Conservation (phyloP, 306 rosid species). For the Vicia sativa region DNA sequence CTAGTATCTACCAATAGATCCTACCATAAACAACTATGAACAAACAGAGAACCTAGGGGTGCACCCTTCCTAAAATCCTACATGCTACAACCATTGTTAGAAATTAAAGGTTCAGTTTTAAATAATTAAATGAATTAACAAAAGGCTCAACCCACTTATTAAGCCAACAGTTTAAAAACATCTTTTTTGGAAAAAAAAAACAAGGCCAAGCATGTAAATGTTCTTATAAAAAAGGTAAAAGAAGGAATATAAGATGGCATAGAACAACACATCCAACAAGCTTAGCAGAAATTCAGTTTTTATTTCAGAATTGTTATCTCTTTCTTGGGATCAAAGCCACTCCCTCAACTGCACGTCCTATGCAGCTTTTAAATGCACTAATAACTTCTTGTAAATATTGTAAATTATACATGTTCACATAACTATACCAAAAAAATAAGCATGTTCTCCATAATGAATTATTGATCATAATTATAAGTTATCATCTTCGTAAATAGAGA, state of each 20-base stretch:
- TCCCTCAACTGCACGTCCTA: constrained; percentile 5
- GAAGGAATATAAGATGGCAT: constrained; percentile 18
- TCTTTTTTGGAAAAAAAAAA: background rate
- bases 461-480: constrained; percentile 20
- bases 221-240: background rate
- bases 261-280: constrained; percentile 10
- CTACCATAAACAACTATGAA: background rate
- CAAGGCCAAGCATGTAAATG: background rate
- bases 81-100: constrained; percentile 1
- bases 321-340: constrained; percentile 8
- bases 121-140: background rate
- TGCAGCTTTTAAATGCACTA: constrained; percentile 9
- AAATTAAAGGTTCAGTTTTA: background rate
- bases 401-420: constrained; percentile 19
- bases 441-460: background rate
- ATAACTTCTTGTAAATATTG: constrained; percentile 12
- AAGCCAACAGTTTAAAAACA: constrained; percentile 9
- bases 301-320: constrained; percentile 4
- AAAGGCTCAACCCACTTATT: constrained; percentile 7
- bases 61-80: background rate
- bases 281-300: constrained; percentile 13
- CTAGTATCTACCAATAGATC: constrained; percentile 27
- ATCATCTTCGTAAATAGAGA: constrained; percentile 24
- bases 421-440: background rate
- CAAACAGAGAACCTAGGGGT: constrained; percentile 3